A percentile compares a stretch with the other conserved stretches of the same genome.
Conservation (phyloP, 345 rosid genomes). For the Adansonia digitata region DNA sequence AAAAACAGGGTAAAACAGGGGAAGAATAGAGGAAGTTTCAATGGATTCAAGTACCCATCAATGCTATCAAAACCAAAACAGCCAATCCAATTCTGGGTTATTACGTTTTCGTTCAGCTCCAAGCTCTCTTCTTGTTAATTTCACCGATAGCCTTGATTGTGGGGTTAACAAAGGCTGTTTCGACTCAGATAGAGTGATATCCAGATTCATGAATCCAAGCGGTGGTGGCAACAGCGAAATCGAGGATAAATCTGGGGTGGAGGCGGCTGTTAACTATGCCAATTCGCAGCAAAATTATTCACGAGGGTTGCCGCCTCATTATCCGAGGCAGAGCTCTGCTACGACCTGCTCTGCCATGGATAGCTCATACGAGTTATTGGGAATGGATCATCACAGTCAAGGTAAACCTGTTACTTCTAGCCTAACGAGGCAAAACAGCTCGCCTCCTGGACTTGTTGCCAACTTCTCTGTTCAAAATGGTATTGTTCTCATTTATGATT, state of each 20-base stretch:
- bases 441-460: conserved; percentile 68
- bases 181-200: conserved; percentile 36
- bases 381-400: conserved; percentile 33
- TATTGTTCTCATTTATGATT: conserved; percentile 25
- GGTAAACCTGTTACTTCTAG: conserved; percentile 38
- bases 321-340: conserved; percentile 46
- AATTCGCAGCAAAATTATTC: conserved; percentile 40
- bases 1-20: background rate
- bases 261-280: conserved; percentile 26
- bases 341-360: conserved; percentile 37
- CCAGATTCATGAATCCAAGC: conserved; percentile 39
- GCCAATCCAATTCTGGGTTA: conserved; percentile 57
- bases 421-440: conserved; percentile 71
- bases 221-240: conserved; percentile 22
- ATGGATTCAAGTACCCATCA: conserved; percentile 64
- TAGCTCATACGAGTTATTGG: conserved; percentile 38
- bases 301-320: conserved; percentile 79
- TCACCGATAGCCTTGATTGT: conserved; percentile 22
- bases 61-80: conserved; percentile 29
- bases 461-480: conserved; percentile 68
- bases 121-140: conserved; percentile 47
- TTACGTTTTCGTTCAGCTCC: conserved; percentile 88
- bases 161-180: conserved; percentile 27
- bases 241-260: conserved; percentile 33
- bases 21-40: background rate